A percentile compares a stretch with the other conserved stretches of the same genome.
Evolutionary conservation across 331 rosid genomes (phyloP).

Genomic region (Rhamnella rubrinervis): DNA sequence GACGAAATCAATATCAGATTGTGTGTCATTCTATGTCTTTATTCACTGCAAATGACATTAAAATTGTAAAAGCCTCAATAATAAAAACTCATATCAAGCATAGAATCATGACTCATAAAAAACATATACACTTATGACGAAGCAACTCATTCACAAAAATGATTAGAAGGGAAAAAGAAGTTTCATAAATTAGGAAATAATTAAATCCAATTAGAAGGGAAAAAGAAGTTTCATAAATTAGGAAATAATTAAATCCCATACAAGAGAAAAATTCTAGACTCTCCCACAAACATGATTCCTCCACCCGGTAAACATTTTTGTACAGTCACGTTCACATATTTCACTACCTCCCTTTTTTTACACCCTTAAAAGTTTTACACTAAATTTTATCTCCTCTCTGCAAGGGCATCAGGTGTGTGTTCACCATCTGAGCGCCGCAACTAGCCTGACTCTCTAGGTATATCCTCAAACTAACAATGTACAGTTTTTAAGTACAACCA

Average conservation of each 20-base stretch:
- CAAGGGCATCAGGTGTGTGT: conserved; percentile 19
- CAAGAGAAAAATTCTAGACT: conserved; percentile 36
- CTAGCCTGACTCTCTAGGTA: conserved; percentile 34
- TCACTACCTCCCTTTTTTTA: conserved; percentile 42
- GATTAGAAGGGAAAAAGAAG: neutral
- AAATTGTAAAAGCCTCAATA: too few species aligned
- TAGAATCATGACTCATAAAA: neutral
- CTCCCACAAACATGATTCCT: conserved; percentile 38
- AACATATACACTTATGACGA: neutral
- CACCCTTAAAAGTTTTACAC: conserved; percentile 47
- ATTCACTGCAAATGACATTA: too few species aligned
- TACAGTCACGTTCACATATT: conserved; percentile 40
- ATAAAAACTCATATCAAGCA: neutral
- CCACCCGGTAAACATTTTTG: conserved; percentile 45
- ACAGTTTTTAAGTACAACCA: conserved; percentile 31
- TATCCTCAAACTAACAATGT: conserved; percentile 37
- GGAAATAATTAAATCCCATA: conserved; percentile 31
- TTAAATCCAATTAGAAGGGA: conserved; percentile 10
- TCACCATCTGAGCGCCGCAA: conserved; percentile 23
- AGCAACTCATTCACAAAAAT: neutral
- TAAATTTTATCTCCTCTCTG: conserved; percentile 26
- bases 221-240: conserved; percentile 9
- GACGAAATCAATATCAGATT: too few species aligned
- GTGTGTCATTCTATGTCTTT: too few species aligned
- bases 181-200: conserved; percentile 16